Evolutionary conservation across 306 rosid species (phyloP), one percentile per base, ranked within the genome.

Genomic region (Casuarina cunninghamiana): DNA sequence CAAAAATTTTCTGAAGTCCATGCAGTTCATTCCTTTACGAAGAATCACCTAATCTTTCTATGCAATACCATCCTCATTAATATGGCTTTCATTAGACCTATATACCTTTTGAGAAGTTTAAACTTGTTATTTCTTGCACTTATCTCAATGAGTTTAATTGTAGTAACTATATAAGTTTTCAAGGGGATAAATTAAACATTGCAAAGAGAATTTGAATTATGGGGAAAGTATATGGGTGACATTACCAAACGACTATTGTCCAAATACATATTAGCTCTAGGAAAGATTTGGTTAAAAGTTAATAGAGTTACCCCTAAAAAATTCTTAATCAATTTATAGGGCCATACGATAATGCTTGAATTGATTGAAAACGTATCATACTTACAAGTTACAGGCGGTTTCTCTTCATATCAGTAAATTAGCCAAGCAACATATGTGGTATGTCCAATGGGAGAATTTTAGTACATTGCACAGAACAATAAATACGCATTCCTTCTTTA

Each of bases 331-430:
- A 68, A 55, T 16, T 54, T n/a, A 21, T 21, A 12, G 13, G 73
- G 60, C 39, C 69, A 62, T 53, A 62, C 13, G 43, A 62, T 62
- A 37, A 63, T 46, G 46, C 26, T 46, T 3, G 44, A 68, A 65
- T 75, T 35, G 45, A 70, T 46, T 12, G 51, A 66, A 72, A 44
- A 50, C 49, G 55, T 69, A 79, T 13, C 54, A 35, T 53, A 89
- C 97, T 92, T 88, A 94, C 98, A 75, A 71, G 97, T 74, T 77
- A 93, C 97, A 0, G 97, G 97, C 3, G 98, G 97, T 86, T 94
- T 94, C 87, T 94, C 98, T 94, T 90, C 86, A 83, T 75, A 81
- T 71, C 90, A 48, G 80, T 85, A 84, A 84, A 81, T 82, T 79
- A 73, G 83, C 80, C 88, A 81, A 70, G 84, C 84, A 84, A 72